phyloP scores from a whole-genome alignment of 75 land plant genomes.

The Chamaecyparis obtusa region DNA sequence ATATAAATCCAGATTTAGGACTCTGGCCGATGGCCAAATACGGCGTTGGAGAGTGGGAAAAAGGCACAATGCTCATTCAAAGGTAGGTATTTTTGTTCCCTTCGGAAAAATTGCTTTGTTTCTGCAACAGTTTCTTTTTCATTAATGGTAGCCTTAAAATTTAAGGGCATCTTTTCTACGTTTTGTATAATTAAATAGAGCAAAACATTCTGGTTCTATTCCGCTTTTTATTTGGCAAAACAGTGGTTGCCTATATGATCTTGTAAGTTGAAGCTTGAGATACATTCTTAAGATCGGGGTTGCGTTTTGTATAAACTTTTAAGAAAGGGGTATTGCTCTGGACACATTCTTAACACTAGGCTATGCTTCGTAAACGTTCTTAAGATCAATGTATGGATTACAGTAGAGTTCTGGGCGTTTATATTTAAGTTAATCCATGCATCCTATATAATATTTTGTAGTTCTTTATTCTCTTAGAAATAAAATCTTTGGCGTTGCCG shows the following conservation, averaged over 20 bases:
- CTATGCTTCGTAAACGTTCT: neutral
- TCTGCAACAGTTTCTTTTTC: slow-evolving; percentile 3
- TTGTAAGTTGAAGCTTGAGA: neutral
- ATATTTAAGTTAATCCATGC: neutral
- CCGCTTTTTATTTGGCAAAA: neutral
- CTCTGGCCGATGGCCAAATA: slow-evolving; percentile 60
- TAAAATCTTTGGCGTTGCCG: neutral
- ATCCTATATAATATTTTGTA: neutral
- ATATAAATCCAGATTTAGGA: slow-evolving; percentile 70
- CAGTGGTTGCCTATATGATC: neutral
- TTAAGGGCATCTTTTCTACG: neutral
- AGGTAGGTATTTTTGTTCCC: slow-evolving; percentile 37
- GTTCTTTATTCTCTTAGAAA: neutral
- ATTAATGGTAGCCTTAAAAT: neutral
- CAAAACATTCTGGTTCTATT: no score
- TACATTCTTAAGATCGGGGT: neutral
- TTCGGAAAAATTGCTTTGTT: neutral
- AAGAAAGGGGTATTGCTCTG: neutral
- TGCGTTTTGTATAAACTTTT: neutral
- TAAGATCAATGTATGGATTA: neutral
- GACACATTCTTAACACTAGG: neutral
- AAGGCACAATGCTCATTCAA: slow-evolving; percentile 91
- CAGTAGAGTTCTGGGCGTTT: neutral
- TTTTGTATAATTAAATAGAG: neutral
- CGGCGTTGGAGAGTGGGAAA: slow-evolving; percentile 87